These are phyloP conservation scores for Arxiozyma slooffiae DNA, from an alignment of 1,139 yeast genomes.

Conservation along the genomic window DNA sequence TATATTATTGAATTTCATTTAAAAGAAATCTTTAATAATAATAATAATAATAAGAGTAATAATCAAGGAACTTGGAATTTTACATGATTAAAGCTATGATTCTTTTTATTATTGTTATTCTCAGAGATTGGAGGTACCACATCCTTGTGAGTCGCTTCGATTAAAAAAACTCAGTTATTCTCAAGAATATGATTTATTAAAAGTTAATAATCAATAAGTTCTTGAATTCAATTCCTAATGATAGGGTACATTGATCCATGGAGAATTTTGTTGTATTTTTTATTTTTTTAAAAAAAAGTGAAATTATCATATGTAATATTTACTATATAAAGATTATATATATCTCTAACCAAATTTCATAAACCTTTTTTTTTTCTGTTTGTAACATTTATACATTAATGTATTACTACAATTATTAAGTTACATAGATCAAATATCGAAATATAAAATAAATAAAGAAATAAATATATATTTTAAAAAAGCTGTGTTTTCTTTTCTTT, in stretches of 20 bases:
- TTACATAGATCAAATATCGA: not conserved
- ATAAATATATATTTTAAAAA: not conserved
- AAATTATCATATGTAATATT: slow-evolving; percentile 27
- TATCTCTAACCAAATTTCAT: not conserved
- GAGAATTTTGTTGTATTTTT: too few species aligned
- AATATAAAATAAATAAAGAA: too few species aligned
- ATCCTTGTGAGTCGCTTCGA: slow-evolving; percentile 33
- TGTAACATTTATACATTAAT: not conserved
- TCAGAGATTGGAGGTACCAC: slow-evolving; percentile 44
- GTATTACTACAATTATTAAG: not conserved
- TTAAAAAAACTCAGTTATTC: not conserved
- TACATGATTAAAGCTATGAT: slow-evolving; percentile 66
- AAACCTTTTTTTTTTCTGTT: not conserved
- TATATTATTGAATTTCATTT: not conserved
- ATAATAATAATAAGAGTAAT: not conserved
- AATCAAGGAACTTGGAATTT: slow-evolving; percentile 35
- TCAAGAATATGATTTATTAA: not conserved
- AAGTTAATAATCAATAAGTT: not conserved
- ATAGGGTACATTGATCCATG: slow-evolving; percentile 50
- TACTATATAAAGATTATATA: not conserved
- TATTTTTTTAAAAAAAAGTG: too few species aligned
- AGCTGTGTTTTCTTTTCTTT: too few species aligned
- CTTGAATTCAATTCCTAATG: slow-evolving; percentile 13
- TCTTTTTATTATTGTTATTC: slow-evolving; percentile 48
- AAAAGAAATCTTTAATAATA: too few species aligned